A percentile compares a stretch with the other conserved stretches of the same genome.
phyloP scores from a whole-genome alignment of 225 moss, liverwort and hornwort genomes.

The Bryum argenteum region DNA sequence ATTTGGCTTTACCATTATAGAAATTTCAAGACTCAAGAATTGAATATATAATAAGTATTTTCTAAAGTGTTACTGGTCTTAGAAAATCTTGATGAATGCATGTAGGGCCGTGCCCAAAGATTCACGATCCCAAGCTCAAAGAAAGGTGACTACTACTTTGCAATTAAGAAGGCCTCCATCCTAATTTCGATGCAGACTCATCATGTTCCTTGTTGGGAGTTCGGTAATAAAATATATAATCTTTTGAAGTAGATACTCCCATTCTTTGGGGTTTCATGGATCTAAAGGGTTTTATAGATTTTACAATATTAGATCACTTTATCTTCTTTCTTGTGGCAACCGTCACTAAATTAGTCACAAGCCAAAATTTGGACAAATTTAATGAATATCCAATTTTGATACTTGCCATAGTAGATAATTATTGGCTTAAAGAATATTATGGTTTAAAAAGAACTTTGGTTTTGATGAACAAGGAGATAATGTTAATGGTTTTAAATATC shows the following conservation, averaged over 20 bases:
- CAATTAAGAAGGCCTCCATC: conserved; percentile 77
- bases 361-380: background rate
- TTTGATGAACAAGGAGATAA: rapidly evolving
- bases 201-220: conserved; percentile 51
- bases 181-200: conserved; percentile 51
- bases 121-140: conserved; percentile 94
- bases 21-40: background rate
- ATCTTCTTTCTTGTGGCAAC: background rate
- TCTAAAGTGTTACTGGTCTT: background rate
- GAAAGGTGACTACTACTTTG: conserved; percentile 95
- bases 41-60: rapidly evolving
- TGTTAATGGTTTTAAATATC: too few species aligned
- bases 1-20: rapidly evolving
- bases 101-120: conserved; percentile 84
- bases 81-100: background rate
- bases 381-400: background rate
- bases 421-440: too few species aligned
- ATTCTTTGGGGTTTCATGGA: background rate
- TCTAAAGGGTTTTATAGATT: background rate
- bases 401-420: too few species aligned
- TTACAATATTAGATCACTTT: rapidly evolving
- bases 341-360: rapidly evolving
- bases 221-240: conserved; percentile 46
- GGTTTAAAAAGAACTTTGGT: rapidly evolving
- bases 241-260: conserved; percentile 24